Conservation (phyloP, 257 asterid species). For the Capsicum baccatum region DNA sequence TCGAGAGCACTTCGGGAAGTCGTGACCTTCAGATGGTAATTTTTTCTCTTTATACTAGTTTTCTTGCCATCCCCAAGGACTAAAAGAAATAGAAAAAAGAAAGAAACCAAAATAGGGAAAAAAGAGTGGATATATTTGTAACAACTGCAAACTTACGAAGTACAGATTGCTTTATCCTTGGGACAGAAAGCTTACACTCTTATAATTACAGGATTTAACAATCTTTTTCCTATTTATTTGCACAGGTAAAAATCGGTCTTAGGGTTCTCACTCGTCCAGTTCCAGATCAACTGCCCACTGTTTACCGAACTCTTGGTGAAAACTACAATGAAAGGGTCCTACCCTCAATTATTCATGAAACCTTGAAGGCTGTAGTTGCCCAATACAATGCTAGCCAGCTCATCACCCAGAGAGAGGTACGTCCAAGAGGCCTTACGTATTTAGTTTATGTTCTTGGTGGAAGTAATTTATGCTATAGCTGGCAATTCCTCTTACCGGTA, state of each 20-base stretch:
- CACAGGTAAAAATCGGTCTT: conserved; percentile 89
- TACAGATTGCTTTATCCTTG: neutral
- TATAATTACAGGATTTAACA: neutral
- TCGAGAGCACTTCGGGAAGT: conserved; percentile 94
- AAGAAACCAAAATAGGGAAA: neutral
- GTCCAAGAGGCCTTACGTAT: conserved; percentile 17
- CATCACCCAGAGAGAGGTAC: conserved; percentile 94
- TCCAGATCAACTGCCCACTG: conserved; percentile 81
- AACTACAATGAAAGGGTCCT: conserved; percentile 86
- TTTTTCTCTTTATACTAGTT: neutral
- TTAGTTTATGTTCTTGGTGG: neutral
- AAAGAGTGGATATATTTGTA: neutral
- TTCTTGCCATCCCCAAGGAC: neutral
- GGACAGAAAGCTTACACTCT: neutral
- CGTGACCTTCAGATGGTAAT: conserved; percentile 96
- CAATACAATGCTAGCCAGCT: conserved; percentile 96
- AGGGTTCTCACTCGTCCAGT: conserved; percentile 91
- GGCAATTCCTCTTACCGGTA: neutral
- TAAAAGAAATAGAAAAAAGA: neutral
- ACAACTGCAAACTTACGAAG: neutral
- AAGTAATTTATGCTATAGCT: conserved; percentile 17
- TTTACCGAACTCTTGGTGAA: conserved; percentile 84
- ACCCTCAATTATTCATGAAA: conserved; percentile 90
- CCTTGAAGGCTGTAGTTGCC: conserved; percentile 90
- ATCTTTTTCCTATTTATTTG: conserved; percentile 24